A percentile compares a stretch with the other conserved stretches of the same genome.
phyloP scores from a whole-genome alignment of 139 green algal genomes.

The Chloropicon primus region DNA sequence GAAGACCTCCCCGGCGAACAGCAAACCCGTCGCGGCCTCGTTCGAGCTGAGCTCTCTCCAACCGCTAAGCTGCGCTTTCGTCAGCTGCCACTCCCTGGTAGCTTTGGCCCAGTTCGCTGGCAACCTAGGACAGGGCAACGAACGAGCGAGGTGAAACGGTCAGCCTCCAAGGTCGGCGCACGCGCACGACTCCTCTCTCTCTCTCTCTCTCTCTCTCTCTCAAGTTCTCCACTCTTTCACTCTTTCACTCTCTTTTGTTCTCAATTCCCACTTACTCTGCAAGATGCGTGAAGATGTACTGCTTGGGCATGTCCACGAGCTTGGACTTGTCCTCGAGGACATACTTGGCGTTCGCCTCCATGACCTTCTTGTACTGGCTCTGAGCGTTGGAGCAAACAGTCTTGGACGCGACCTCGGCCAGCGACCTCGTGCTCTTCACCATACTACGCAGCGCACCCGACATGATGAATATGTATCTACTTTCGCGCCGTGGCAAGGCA shows the following conservation, averaged over 20 bases:
- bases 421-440: not conserved
- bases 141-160: not conserved
- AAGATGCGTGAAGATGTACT: not conserved
- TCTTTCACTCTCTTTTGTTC: too few species aligned
- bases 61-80: not conserved
- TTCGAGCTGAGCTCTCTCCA: slow-evolving; percentile 7
- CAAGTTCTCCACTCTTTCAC: too few species aligned
- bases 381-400: not conserved
- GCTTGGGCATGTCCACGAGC: not conserved
- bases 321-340: not conserved
- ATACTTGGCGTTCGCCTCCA: not conserved
- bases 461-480: not conserved
- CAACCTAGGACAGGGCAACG: not conserved
- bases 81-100: not conserved
- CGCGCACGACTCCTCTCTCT: too few species aligned
- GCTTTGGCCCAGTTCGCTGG: not conserved
- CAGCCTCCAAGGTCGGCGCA: too few species aligned
- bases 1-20: slow-evolving; percentile 55
- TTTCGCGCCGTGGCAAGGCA: not conserved
- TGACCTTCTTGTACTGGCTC: not conserved
- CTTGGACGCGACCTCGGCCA: not conserved
- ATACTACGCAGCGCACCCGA: not conserved
- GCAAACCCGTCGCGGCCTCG: slow-evolving; percentile 38
- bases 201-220: too few species aligned
- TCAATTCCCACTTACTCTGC: not conserved